phyloP scores from a whole-genome alignment of 139 green algal genomes.

The Asterochloris erici region DNA sequence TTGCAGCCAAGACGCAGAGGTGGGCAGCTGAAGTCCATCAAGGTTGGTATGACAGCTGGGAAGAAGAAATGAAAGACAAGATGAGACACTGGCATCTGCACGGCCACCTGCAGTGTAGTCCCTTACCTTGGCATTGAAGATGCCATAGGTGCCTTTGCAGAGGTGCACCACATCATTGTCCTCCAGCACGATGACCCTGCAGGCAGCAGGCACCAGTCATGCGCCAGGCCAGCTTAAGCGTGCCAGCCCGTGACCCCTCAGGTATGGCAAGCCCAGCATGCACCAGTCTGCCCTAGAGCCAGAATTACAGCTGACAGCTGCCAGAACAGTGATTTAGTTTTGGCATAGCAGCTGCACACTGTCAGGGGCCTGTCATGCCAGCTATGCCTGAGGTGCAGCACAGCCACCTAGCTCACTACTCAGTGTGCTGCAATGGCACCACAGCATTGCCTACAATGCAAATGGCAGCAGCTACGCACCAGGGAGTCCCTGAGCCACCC shows the following conservation, averaged over 20 bases:
- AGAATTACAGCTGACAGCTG: not conserved
- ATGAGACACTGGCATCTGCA: not conserved
- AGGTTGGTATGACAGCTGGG: too few species aligned
- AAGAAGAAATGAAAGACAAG: too few species aligned
- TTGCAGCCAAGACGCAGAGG: too few species aligned
- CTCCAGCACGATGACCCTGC: slow-evolving; percentile 87
- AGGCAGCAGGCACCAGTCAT: not conserved
- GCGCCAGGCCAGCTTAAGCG: not conserved
- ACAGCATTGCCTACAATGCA: not conserved
- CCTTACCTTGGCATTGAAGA: slow-evolving; percentile 59
- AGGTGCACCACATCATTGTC: slow-evolving; percentile 95
- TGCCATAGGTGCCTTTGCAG: slow-evolving; percentile 55
- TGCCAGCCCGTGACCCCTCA: not conserved
- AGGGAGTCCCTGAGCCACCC: too few species aligned
- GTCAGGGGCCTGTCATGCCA: too few species aligned
- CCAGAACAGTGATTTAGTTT: too few species aligned
- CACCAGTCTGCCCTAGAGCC: not conserved
- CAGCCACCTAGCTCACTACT: too few species aligned
- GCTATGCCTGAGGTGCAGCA: too few species aligned
- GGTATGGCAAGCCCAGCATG: not conserved
- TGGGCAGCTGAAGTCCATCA: too few species aligned
- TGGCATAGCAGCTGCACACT: too few species aligned
- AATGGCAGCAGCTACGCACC: too few species aligned
- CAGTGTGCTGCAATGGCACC: not conserved
- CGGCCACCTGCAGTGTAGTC: not conserved